Evolutionary conservation across 306 rosid genomes (phyloP), one percentile per base, ranked within the genome.

Genomic region (Malus fusca): DNA sequence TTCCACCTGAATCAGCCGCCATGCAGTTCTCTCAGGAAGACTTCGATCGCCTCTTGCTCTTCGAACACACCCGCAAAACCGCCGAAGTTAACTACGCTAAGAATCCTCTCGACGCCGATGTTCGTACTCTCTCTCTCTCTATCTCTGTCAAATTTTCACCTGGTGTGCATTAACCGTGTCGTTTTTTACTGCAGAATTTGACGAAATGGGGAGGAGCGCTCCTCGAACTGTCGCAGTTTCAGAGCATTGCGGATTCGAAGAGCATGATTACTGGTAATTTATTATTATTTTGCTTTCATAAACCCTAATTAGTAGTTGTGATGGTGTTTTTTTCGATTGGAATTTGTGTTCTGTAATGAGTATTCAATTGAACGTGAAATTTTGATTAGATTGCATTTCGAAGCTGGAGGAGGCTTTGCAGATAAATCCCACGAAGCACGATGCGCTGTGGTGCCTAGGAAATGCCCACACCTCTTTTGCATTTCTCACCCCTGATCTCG

Each of bases 401-500:
- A 88, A 90, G 90, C 82, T 93, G 82, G 91, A 89, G 83, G 98
- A 90, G 84, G 98, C 95, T 78, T 71, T 88, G 85, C 53, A 26
- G 13, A 80, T 93, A 68, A 64, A 83, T 71, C 89, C 97, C 13
- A 51, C 73, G 14, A 90, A 88, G 87, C 93, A 84, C 69, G 89
- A 87, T n/a, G 92, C 98, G 26, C 76, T 88, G 35, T 93, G 97
- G 96, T 83, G 80, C 85, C 67, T 90, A 66, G 95, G 95, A 70
- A 93, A 93, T 26, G 96, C 88, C 14, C 72, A 79, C 69, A 90
- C 90, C 1, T 86, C 97, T 26, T 72, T 64, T 43, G 98, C 83
- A 1, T 90, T 90, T 81, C 69, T 90, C 72, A 90, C 86, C 70
- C 91, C 95, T 11, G 86, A 90, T 61, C 4, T 78, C 13, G 77